Conservation (phyloP, 345 rosid genomes). For the Lepidium sativum region DNA sequence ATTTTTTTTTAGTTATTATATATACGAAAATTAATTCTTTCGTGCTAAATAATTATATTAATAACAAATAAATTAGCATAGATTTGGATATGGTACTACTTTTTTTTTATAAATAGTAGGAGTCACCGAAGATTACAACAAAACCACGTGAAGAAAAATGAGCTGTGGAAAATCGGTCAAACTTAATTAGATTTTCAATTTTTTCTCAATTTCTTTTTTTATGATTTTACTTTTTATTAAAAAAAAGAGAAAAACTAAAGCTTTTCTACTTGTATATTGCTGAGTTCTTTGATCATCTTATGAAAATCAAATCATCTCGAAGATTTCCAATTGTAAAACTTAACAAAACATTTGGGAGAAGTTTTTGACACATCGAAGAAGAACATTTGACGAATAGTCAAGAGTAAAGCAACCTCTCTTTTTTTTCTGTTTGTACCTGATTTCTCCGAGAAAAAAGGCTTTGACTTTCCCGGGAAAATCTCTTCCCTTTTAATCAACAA, state of each 20-base stretch:
- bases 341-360: neutral
- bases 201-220: neutral
- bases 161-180: constrained; percentile 21
- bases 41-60: too few species aligned
- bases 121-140: neutral
- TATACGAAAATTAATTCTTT: too few species aligned
- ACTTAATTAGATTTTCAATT: constrained; percentile 4
- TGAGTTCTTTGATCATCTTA: neutral
- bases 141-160: constrained; percentile 19
- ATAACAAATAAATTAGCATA: neutral
- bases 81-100: neutral
- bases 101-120: neutral
- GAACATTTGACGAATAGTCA: neutral
- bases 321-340: neutral
- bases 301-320: neutral
- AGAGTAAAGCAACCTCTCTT: neutral
- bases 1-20: too few species aligned
- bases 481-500: neutral
- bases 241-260: too few species aligned
- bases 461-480: constrained; percentile 25
- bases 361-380: neutral
- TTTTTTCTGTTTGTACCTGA: neutral
- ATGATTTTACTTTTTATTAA: neutral
- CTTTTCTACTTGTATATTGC: neutral
- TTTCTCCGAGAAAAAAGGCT: neutral